These are phyloP conservation scores for Paraconiothyrium brasiliense DNA, from an alignment of 2,329 filamentous ascomycete genomes.

Conservation along the genomic window DNA sequence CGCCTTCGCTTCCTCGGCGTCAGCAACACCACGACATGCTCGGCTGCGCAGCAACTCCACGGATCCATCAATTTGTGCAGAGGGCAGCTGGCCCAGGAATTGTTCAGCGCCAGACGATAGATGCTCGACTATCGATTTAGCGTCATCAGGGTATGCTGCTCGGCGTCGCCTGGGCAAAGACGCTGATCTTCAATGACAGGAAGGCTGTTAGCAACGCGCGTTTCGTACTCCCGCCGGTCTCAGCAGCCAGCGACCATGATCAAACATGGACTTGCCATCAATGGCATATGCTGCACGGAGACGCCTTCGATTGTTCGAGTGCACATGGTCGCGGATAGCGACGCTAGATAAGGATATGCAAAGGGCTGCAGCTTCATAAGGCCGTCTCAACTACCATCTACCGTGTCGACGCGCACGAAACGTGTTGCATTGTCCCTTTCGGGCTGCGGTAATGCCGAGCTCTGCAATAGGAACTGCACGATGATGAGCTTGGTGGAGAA, in stretches of 20 bases:
- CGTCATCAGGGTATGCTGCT: not conserved
- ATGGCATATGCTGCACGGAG: constrained; percentile 6
- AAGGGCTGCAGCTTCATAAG: not conserved
- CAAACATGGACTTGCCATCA: not conserved
- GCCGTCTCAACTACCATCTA: too few species aligned
- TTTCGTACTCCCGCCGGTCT: too few species aligned
- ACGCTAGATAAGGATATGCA: not conserved
- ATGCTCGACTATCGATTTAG: not conserved
- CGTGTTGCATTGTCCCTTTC: constrained; percentile 9
- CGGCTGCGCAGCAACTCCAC: not conserved
- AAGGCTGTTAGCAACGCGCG: too few species aligned
- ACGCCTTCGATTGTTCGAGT: not conserved
- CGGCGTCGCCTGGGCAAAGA: constrained; percentile 1
- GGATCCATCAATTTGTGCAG: not conserved
- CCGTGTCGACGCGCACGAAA: not conserved
- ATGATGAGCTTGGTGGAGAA: not conserved
- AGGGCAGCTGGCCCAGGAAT: not conserved
- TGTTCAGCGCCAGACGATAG: not conserved
- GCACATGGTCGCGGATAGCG: not conserved
- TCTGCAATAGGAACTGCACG: constrained; percentile 6
- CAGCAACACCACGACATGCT: not conserved
- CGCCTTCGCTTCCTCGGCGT: not conserved
- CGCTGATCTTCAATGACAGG: too few species aligned
- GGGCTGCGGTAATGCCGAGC: constrained; percentile 3
- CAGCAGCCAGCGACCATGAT: too few species aligned